Conservation (phyloP, 2,329 filamentous ascomycete species). For the Aspergillus sp. region DNA sequence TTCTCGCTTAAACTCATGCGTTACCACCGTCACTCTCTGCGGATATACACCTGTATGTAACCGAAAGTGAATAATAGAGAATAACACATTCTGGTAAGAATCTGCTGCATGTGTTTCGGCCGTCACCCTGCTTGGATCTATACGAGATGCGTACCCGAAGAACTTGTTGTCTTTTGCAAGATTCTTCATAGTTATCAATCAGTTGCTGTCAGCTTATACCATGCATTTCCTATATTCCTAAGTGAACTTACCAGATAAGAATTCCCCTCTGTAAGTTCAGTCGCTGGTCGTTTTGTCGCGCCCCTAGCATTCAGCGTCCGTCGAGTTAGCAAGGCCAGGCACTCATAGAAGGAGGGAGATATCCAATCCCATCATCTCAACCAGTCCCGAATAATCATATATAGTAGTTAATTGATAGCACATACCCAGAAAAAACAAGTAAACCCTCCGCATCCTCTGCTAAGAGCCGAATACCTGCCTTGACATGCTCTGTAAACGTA, state of each 20-base stretch:
- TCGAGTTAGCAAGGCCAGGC: neutral
- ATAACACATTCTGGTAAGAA: conserved; percentile 81
- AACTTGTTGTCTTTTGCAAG: conserved; percentile 36
- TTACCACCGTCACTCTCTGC: conserved; percentile 60
- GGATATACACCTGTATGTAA: conserved; percentile 53
- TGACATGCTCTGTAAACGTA: conserved; percentile 76
- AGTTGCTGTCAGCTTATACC: neutral
- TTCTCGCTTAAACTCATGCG: conserved; percentile 67
- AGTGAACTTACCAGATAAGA: conserved; percentile 56
- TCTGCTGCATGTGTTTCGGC: conserved; percentile 75
- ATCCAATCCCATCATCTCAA: neutral
- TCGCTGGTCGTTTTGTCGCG: conserved; percentile 59
- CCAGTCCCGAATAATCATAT: neutral
- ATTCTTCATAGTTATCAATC: conserved; percentile 25
- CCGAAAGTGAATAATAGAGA: conserved; percentile 63
- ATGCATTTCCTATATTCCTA: no score
- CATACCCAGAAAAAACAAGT: conserved; percentile 72
- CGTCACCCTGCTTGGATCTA: conserved; percentile 43
- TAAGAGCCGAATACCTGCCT: conserved; percentile 60
- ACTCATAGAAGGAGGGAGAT: neutral
- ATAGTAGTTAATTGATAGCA: conserved; percentile 23
- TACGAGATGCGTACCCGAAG: conserved; percentile 15
- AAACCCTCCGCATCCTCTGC: conserved; percentile 49
- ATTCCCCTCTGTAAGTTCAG: conserved; percentile 58
- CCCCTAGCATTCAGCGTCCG: conserved; percentile 48